Conservation (phyloP, 176 grass and related monocot genomes). For the Aegilops longissima region DNA sequence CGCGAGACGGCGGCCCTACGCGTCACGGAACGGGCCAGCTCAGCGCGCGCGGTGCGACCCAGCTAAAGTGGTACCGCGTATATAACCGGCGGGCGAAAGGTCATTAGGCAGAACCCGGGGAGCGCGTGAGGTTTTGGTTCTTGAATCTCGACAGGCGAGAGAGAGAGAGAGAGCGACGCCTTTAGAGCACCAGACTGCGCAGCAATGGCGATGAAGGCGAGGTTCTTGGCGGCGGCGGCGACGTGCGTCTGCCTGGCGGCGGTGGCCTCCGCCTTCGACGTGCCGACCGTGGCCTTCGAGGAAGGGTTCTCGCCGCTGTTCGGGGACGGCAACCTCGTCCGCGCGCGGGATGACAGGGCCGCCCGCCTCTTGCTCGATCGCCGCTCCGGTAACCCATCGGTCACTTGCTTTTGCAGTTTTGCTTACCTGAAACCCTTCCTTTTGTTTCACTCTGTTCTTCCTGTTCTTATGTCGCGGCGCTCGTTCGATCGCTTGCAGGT, state of each 20-base stretch:
- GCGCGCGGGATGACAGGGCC: conserved; percentile 39
- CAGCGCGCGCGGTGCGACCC: conserved; percentile 25
- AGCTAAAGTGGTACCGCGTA: conserved; percentile 31
- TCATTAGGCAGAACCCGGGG: background rate
- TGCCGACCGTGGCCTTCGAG: conserved; percentile 56
- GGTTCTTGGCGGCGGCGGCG: conserved; percentile 7
- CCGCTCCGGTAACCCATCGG: conserved; percentile 48
- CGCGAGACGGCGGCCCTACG: background rate
- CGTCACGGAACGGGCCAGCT: conserved; percentile 18
- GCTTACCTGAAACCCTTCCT: too few species aligned
- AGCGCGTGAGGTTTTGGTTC: conserved; percentile 21
- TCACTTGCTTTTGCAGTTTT: too few species aligned
- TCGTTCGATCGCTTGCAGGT: conserved; percentile 17
- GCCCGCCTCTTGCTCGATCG: conserved; percentile 71
- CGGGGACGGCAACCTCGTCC: conserved; percentile 67
- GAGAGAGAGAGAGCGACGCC: background rate
- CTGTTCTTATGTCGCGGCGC: background rate
- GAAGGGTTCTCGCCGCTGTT: conserved; percentile 78
- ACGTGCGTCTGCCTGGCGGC: conserved; percentile 17
- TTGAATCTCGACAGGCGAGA: background rate
- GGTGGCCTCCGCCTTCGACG: conserved; percentile 38
- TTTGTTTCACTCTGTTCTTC: background rate
- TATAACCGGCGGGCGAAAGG: conserved; percentile 19
- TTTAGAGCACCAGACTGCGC: background rate
- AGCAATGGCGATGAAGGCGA: conserved; percentile 31